Evolutionary conservation across 306 rosid species (phyloP), one percentile per base, ranked within the genome.

Genomic region (Vigna angularis): DNA sequence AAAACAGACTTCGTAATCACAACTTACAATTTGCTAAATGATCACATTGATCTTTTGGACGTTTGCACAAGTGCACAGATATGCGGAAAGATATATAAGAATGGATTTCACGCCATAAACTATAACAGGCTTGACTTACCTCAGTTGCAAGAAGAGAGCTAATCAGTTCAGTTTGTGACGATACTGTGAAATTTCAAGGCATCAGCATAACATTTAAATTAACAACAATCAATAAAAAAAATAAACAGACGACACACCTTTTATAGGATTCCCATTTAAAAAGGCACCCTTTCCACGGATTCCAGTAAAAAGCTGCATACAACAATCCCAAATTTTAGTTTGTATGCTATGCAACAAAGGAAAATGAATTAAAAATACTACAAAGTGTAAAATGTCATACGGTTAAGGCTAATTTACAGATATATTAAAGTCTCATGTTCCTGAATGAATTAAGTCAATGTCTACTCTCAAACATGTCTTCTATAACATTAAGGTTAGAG

Each of bases 61-160:
- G 11, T 72, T 34, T 15, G 22, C 28, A 77, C 38, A 34, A 34
- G 38, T 34, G 7, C 38, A 34, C 38, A 44, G 16, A 26, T 20
- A 20, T 9, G 44, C 12, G 12, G 38, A 75, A 8, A 48, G n/a
- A 52, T 52, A 77, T 52, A 69, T 20, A 14, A 24, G 47, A 49
- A 22, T 42, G 47, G 77, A 64, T 64, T 70, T 72, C 61, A 26
- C 18, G 20, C 18, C 62, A 51, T 76, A 48, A 73, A 75, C 7
- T 62, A 53, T 62, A 55, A 64, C 69, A 75, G 74, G 66, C 70
- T 74, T 52, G 52, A 80, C 93, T 49, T 87, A 95, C 99, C 99
- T 90, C 99, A 62, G 98, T 85, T 70, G 90, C 96, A 64, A 95
- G 93, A 70, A 95, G 96, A 79, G 96, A 85, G 79, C 81, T 89